Evolutionary conservation across 1,284 basidiomycete species (phyloP).

Genomic region (Rhodotorula sp.): DNA sequence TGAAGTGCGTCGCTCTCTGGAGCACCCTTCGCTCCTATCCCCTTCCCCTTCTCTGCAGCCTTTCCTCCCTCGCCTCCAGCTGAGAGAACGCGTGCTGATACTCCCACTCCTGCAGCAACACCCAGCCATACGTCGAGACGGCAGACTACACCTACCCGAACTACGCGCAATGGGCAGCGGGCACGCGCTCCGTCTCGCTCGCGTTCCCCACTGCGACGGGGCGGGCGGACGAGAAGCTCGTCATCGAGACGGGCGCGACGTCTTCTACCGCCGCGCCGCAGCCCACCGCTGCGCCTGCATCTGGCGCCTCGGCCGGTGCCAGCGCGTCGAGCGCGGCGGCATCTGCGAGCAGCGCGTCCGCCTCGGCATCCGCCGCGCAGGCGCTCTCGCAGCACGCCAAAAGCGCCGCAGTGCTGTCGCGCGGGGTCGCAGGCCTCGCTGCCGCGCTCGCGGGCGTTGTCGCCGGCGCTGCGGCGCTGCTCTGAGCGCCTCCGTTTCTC

Average conservation of each 20-base stretch:
- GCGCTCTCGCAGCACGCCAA: neutral
- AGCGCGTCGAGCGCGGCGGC: neutral
- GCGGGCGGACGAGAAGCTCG: neutral
- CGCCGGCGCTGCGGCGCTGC: neutral
- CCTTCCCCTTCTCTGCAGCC: too few species aligned
- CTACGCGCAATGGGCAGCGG: constrained; percentile 28
- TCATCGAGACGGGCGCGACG: neutral
- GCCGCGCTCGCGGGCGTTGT: neutral
- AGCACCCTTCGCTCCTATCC: neutral
- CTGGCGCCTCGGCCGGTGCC: neutral
- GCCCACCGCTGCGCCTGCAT: neutral
- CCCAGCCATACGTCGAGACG: constrained; percentile 55
- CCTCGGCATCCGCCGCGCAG: neutral
- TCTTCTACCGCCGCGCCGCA: neutral
- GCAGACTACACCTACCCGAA: constrained; percentile 33
- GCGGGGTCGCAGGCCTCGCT: neutral
- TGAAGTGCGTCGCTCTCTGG: constrained; percentile 18
- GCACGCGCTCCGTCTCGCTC: constrained; percentile 28
- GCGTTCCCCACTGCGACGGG: constrained; percentile 25
- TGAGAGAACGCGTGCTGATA: too few species aligned
- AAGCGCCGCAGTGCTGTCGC: too few species aligned
- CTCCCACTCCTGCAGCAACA: constrained; percentile 45
- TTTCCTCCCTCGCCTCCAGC: constrained; percentile 45
- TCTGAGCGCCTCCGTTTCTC: neutral
- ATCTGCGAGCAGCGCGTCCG: neutral